Base-by-base conservation (phyloP, 306 rosid species). In the Castanea mollissima region DNA sequence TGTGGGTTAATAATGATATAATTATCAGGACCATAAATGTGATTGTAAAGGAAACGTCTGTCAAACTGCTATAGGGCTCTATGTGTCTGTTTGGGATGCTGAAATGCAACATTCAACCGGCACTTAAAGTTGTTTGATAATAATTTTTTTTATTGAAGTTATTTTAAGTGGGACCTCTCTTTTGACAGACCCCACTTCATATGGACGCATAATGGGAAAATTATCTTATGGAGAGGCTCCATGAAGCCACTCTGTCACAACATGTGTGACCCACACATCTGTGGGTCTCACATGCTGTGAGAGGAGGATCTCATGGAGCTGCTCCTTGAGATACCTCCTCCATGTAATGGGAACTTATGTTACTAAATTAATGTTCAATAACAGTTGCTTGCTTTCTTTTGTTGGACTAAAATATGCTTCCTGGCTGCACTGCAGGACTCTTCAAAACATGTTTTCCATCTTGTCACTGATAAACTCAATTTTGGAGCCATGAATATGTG, bases 401-500 rank as follows among this genome's bases (percentile, higher is more conserved):
- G 55, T 1, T 76, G 69, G 57, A 79, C 78, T 71, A 68, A 3
- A 49, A 55, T 35, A 27, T 72, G 84, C 44, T 84, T 59, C 75
- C 74, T 81, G 81, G 74, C 75, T 84, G 75, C 56, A 38, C 80
- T 81, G 86, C 88, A 96, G 98, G 99, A 96, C 87, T 88, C 96
- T 64, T 93, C 96, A 25, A 93, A 90, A 80, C 97, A 96, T 79
- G 99, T 93, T 82, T 91, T 96, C 78, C 99, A 96, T 82, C 86
- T 93, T 56, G 99, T 96, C 78, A 90, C 98, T 19, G 98, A 93
- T 85, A 91, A 91, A 84, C 96, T 96, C 73, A 93, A 96, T 79
- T 89, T 90, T 88, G 99, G 97, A 82, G 99, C 99, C 80, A 90
- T 96, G 97, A 96, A 82, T 76, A 91, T 96, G 98, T 96, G 99